phyloP scores from a whole-genome alignment of 352 stramenopile genomes.

The Globisporangium nunn region DNA sequence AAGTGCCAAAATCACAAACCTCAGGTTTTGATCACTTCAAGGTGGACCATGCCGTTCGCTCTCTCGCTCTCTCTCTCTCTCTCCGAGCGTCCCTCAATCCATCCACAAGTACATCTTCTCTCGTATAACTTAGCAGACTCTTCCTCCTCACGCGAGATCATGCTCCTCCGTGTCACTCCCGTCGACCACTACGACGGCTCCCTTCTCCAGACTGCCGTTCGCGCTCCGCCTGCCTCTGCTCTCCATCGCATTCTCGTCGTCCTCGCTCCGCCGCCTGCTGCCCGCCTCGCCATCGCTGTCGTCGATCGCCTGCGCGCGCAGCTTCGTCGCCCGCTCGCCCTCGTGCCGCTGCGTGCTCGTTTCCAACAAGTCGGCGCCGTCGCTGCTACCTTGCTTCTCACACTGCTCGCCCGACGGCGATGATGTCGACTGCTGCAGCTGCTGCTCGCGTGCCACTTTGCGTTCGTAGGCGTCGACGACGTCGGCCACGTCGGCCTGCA shows the following conservation, averaged over 20 bases:
- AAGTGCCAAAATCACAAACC: neutral
- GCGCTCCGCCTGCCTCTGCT: constrained; percentile 11
- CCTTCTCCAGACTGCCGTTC: constrained; percentile 1
- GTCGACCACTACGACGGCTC: constrained; percentile 3
- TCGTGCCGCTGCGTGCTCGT: neutral
- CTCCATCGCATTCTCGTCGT: neutral
- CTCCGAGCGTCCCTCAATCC: neutral
- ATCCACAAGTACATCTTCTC: neutral
- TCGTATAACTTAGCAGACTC: neutral
- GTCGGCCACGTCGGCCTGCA: constrained; percentile 40
- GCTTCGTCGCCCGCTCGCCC: neutral
- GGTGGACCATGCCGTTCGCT: neutral
- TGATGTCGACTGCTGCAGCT: neutral
- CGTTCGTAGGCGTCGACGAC: constrained; percentile 55
- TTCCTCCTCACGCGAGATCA: neutral
- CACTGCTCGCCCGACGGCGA: neutral
- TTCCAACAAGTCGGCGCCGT: neutral
- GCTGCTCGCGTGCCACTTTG: constrained; percentile 2
- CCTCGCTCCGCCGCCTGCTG: neutral
- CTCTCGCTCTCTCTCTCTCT: neutral
- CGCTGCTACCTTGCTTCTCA: neutral
- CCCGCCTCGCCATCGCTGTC: neutral
- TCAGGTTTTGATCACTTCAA: too few relatives aligned
- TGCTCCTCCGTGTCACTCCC: constrained; percentile 6
- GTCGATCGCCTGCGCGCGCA: neutral